These are phyloP conservation scores for Apiospora hydei DNA, from an alignment of 2,329 filamentous ascomycete species.

Conservation along the genomic window DNA sequence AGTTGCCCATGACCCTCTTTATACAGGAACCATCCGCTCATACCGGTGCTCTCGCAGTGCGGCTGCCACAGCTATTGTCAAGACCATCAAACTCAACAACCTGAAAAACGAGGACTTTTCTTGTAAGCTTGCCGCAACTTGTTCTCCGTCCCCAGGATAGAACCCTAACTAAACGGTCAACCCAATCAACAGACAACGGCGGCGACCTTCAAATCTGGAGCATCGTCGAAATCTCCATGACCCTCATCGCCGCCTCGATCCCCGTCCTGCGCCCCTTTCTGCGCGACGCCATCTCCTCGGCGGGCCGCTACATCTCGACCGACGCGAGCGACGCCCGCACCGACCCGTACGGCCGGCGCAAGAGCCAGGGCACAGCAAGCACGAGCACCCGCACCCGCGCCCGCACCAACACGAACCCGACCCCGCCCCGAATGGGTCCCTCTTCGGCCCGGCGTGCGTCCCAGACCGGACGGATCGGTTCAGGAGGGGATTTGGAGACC, in stretches of 20 bases:
- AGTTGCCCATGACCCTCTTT: constrained; percentile 12
- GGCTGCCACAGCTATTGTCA: constrained; percentile 36
- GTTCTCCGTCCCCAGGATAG: not conserved
- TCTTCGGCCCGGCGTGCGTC: not conserved
- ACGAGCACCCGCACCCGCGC: not conserved
- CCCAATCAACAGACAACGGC: constrained; percentile 29
- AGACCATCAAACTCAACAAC: constrained; percentile 32
- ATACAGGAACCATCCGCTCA: constrained; percentile 19
- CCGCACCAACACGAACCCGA: not conserved
- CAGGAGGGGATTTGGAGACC: not conserved
- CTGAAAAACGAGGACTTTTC: constrained; percentile 33
- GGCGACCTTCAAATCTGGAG: constrained; percentile 39
- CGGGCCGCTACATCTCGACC: constrained; percentile 39
- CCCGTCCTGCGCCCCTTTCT: constrained; percentile 41
- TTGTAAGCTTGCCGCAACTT: not conserved
- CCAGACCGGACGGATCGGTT: not conserved
- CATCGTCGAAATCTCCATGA: constrained; percentile 36
- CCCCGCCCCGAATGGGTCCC: too few species aligned
- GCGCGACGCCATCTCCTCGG: constrained; percentile 31
- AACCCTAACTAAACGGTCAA: not conserved
- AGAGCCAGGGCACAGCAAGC: not conserved
- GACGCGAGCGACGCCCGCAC: not conserved
- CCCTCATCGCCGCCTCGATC: constrained; percentile 42
- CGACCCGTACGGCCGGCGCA: not conserved
- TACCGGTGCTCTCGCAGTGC: constrained; percentile 30